Percentiles rank a stretch among this genome's conserved stretches.
phyloP scores from a whole-genome alignment of 2,329 filamentous ascomycete genomes.

The Fonsecaea nubica region DNA sequence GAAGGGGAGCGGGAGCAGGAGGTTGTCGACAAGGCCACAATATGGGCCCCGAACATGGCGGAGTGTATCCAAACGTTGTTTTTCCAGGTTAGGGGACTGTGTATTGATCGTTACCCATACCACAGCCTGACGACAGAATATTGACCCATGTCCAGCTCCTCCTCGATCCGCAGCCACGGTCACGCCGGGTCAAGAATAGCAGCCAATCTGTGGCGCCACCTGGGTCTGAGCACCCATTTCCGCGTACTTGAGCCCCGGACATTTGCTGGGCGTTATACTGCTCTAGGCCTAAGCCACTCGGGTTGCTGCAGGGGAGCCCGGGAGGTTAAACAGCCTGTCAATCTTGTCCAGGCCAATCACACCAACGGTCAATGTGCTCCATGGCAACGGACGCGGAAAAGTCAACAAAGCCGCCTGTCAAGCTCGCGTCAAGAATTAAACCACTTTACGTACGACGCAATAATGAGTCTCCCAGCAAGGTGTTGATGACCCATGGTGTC shows the following conservation, averaged over 20 bases:
- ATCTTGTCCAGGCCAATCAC: slow-evolving; percentile 17
- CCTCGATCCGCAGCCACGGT: slow-evolving; percentile 20
- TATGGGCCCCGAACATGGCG: background rate
- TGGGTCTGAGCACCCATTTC: slow-evolving; percentile 6
- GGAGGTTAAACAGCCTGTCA: slow-evolving; percentile 5
- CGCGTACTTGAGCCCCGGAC: slow-evolving; percentile 15
- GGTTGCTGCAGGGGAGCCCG: slow-evolving; percentile 28
- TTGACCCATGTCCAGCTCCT: slow-evolving; percentile 16
- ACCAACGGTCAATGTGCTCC: slow-evolving; percentile 10
- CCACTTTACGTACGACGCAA: background rate
- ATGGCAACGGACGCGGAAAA: slow-evolving; percentile 23
- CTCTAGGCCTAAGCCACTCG: slow-evolving; percentile 14
- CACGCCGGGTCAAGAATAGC: slow-evolving; percentile 25
- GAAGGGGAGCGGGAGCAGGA: background rate
- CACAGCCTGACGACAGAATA: slow-evolving; percentile 17
- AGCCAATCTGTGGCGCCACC: slow-evolving; percentile 25
- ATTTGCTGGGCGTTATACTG: background rate
- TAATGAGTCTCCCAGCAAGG: background rate
- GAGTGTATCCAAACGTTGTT: slow-evolving; percentile 4
- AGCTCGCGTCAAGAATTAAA: background rate
- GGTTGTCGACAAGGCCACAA: slow-evolving; percentile 5
- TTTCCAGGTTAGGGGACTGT: background rate
- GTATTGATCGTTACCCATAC: slow-evolving; percentile 27
- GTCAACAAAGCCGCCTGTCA: slow-evolving; percentile 16
- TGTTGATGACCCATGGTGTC: background rate